Conservation (phyloP, 805 yeast genomes). For the Nakazawaea siamensis region DNA sequence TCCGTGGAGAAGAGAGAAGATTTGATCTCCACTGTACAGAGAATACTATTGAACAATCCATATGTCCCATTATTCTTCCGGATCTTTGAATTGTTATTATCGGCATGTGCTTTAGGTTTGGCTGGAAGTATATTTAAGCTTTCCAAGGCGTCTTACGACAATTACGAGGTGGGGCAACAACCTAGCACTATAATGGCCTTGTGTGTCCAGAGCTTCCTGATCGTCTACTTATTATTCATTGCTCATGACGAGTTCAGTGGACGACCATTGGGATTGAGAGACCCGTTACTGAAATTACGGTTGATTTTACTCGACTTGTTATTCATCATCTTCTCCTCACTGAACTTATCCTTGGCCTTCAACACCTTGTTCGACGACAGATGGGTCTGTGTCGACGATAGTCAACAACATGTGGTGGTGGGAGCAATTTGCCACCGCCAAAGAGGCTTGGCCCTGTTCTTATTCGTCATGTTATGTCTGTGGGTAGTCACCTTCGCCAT, state of each 20-base stretch:
- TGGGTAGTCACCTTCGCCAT: slow-evolving; percentile 87
- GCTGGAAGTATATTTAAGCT: slow-evolving; percentile 50
- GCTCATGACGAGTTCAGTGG: slow-evolving; percentile 89
- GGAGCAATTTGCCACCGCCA: slow-evolving; percentile 68
- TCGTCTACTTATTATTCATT: slow-evolving; percentile 71
- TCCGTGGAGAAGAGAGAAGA: slow-evolving; percentile 51
- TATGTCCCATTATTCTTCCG: slow-evolving; percentile 76
- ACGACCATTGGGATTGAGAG: slow-evolving; percentile 83
- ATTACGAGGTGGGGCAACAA: slow-evolving; percentile 49
- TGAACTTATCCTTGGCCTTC: slow-evolving; percentile 80
- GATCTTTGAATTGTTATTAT: slow-evolving; percentile 45
- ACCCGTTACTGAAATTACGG: slow-evolving; percentile 76
- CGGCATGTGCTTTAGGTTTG: slow-evolving; percentile 62
- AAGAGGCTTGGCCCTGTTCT: slow-evolving; percentile 66
- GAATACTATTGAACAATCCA: slow-evolving; percentile 64
- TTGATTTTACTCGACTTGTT: slow-evolving; percentile 74
- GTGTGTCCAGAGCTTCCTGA: slow-evolving; percentile 71
- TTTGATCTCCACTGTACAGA: slow-evolving; percentile 53
- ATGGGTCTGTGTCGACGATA: slow-evolving; percentile 60
- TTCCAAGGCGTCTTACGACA: slow-evolving; percentile 27
- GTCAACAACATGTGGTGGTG: slow-evolving; percentile 23
- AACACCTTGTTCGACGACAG: slow-evolving; percentile 70
- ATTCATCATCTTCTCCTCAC: slow-evolving; percentile 83
- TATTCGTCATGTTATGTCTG: slow-evolving; percentile 63
- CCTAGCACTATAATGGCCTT: slow-evolving; percentile 93